phyloP scores from a whole-genome alignment of 306 rosid genomes.

The Luffa aegyptiaca region DNA sequence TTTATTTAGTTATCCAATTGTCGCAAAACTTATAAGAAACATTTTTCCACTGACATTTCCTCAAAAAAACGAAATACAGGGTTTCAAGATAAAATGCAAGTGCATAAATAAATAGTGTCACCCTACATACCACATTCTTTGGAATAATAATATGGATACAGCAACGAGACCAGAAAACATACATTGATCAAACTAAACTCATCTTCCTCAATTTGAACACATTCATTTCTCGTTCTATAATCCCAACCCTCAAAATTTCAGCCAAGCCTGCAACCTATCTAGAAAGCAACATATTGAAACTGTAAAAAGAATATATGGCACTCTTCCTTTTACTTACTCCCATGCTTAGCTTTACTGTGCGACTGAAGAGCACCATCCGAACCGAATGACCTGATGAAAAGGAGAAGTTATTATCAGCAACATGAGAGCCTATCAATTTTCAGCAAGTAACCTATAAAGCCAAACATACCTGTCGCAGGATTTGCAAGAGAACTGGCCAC shows the following conservation, averaged over 20 bases:
- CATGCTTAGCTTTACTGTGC: slow-evolving; percentile 78
- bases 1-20: too few species aligned
- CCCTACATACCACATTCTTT: background rate
- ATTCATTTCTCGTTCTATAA: background rate
- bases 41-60: too few species aligned
- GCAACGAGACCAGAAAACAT: background rate
- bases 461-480: slow-evolving; percentile 52
- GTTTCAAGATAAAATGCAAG: background rate
- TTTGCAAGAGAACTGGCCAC: slow-evolving; percentile 42
- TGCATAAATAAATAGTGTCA: background rate
- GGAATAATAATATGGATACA: background rate
- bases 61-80: background rate
- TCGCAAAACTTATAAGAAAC: too few species aligned
- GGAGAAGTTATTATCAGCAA: too few species aligned
- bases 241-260: background rate
- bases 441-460: background rate
- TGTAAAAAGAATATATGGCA: background rate
- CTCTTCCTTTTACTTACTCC: slow-evolving; percentile 15
- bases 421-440: background rate
- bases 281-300: background rate
- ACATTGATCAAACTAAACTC: background rate
- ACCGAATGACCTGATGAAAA: slow-evolving; percentile 32
- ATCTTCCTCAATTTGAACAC: background rate
- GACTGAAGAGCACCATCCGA: slow-evolving; percentile 58
- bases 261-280: background rate